Conservation (phyloP, 169 alveolate species). For the Plasmodium yoelii region DNA sequence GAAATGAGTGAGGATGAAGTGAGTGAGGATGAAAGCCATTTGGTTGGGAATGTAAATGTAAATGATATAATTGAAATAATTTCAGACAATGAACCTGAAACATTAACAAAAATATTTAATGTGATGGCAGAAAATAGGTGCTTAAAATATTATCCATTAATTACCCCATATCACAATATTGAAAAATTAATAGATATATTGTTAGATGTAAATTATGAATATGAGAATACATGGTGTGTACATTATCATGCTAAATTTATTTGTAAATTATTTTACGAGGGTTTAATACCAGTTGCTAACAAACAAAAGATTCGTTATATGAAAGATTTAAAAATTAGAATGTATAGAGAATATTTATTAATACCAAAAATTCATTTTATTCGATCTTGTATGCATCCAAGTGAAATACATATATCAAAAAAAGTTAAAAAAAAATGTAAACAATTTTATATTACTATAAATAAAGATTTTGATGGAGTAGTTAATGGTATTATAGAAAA, state of each 20-base stretch:
- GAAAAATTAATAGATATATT: slow-evolving; percentile 44
- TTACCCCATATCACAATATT: slow-evolving; percentile 77
- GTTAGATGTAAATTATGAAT: slow-evolving; percentile 51
- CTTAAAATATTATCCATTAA: slow-evolving; percentile 63
- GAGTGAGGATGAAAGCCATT: too few species aligned
- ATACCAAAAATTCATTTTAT: slow-evolving; percentile 81
- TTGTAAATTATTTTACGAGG: slow-evolving; percentile 70
- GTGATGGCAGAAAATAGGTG: slow-evolving; percentile 34
- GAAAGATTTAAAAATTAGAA: slow-evolving; percentile 27
- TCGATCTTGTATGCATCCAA: slow-evolving; percentile 79
- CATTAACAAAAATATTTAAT: slow-evolving; percentile 19
- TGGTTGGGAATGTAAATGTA: slow-evolving; percentile 45
- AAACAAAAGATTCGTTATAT: slow-evolving; percentile 24
- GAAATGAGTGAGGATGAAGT: too few species aligned
- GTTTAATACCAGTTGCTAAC: slow-evolving; percentile 82
- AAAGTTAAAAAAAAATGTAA: slow-evolving; percentile 74
- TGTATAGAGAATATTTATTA: slow-evolving; percentile 33
- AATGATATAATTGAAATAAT: slow-evolving; percentile 10
- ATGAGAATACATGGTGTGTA: slow-evolving; percentile 84
- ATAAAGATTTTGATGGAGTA: slow-evolving; percentile 80
- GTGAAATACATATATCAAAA: slow-evolving; percentile 77
- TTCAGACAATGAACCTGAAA: slow-evolving; percentile 29
- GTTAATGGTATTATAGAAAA: slow-evolving; percentile 80
- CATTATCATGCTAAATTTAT: slow-evolving; percentile 79
- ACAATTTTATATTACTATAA: slow-evolving; percentile 73